Evolutionary conservation across 441 rosid species (phyloP), one percentile per base, ranked within the genome.

Genomic region (Aquilaria agallochum): DNA sequence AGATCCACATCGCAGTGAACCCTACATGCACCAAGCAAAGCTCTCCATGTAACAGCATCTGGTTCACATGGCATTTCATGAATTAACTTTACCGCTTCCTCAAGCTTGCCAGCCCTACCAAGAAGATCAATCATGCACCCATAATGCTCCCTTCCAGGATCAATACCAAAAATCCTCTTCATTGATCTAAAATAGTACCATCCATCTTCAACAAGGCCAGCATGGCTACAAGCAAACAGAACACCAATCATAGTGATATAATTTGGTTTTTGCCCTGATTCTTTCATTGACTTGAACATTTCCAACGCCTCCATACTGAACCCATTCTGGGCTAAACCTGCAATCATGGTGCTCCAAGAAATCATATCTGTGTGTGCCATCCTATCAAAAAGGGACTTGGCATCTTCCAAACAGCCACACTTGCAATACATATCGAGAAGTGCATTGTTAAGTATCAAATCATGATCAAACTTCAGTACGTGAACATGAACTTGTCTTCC

Each of bases 391-490:
- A 87, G 59, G 33, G 66, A 53, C 4, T 68, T 70, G n/a, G 91
- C 89, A 82, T 89, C 96, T 40, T 81, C 88, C 73, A 87, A 74
- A 61, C 88, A 74, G 50, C 92, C 90, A 70, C 90, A 85, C 63
- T 87, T 89, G 69, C 91, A 89, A 53, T 87, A 89, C 96, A 87
- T 87, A 75, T 89, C 94, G 53, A 89, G 59, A 1, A 89, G 90
- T 11, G 94, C 91, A 62, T 87, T 89, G 71, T 80, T 76, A 31
- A 89, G 80, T 55, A 89, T 83, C 67, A 89, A 76, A 68, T 89
- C 94, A 56, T 64, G 85, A 56, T 81, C 80, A 67, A 70, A 79
- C 75, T 89, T 89, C 55, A 87, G 67, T 3, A 89, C 80, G 67
- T 81, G 92, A 72, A 81, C 92, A 77, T 87, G 94, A 14, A 78